Evolutionary conservation across 2,329 filamentous ascomycete species (phyloP).

Genomic region (Paramyrothecium roridum): DNA sequence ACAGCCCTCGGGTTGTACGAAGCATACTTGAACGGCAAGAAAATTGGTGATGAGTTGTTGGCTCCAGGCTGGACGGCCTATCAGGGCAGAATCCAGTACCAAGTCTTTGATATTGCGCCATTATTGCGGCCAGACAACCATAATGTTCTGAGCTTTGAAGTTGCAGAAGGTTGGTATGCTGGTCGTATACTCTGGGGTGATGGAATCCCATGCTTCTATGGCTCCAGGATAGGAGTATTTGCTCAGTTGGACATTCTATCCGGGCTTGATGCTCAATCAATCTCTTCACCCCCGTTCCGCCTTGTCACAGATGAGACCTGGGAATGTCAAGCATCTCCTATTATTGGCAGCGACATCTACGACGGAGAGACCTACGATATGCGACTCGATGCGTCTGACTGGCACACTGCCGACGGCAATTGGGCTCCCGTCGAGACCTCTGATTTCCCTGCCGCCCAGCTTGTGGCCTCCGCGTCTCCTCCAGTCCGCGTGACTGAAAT

Average conservation of each 20-base stretch:
- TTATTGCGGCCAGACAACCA: conserved; percentile 31
- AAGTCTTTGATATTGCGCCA: conserved; percentile 47
- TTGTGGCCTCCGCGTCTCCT: conserved; percentile 36
- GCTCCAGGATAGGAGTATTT: conserved; percentile 32
- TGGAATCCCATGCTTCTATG: conserved; percentile 23
- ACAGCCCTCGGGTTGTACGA: conserved; percentile 43
- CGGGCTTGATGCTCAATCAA: conserved; percentile 20
- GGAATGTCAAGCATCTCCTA: conserved; percentile 25
- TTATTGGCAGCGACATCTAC: conserved; percentile 39
- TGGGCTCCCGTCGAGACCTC: conserved; percentile 28
- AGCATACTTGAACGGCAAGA: conserved; percentile 41
- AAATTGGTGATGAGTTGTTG: conserved; percentile 35
- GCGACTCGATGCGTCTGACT: conserved; percentile 18
- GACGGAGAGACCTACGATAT: conserved; percentile 49
- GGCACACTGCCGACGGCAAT: conserved; percentile 12
- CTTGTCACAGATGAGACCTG: conserved; percentile 31
- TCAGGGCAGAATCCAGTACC: conserved; percentile 44
- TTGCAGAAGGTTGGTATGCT: conserved; percentile 46
- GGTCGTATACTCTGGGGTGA: conserved; percentile 20
- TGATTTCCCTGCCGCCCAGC: conserved; percentile 19
- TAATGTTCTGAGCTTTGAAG: conserved; percentile 29
- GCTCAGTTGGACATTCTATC: conserved; percentile 29
- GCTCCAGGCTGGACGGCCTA: conserved; percentile 54
- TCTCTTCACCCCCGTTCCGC: conserved; percentile 9
- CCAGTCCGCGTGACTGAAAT: conserved; percentile 35